phyloP scores from a whole-genome alignment of 1,139 yeast genomes.

The Wickerhamomyces sp. region DNA sequence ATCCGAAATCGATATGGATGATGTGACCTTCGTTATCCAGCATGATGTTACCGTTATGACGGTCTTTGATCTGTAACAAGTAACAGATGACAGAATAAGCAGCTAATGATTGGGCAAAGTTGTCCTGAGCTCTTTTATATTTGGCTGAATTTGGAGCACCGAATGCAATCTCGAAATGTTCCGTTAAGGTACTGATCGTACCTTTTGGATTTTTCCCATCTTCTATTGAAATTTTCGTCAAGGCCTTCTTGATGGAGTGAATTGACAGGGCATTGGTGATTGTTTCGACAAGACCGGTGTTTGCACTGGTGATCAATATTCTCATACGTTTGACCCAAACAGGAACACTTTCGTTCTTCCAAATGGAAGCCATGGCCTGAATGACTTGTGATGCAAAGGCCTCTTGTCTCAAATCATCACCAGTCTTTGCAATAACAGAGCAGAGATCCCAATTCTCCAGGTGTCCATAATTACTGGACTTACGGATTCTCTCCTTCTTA shows the following conservation, averaged over 20 bases:
- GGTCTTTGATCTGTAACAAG: conserved; percentile 83
- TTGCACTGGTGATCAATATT: conserved; percentile 83
- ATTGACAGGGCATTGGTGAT: conserved; percentile 90
- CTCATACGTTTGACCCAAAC: conserved; percentile 95
- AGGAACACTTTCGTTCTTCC: conserved; percentile 62
- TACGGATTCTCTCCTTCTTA: conserved; percentile 73
- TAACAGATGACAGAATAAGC: conserved; percentile 87
- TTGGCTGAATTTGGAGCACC: conserved; percentile 52
- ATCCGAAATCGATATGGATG: conserved; percentile 94
- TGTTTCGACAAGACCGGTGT: conserved; percentile 90
- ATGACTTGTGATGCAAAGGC: conserved; percentile 96
- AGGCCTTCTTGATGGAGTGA: conserved; percentile 88
- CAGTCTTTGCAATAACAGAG: conserved; percentile 93
- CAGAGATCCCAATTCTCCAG: conserved; percentile 89
- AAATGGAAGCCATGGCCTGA: conserved; percentile 75
- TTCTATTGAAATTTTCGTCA: conserved; percentile 67
- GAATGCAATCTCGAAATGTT: conserved; percentile 70
- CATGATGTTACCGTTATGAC: conserved; percentile 96
- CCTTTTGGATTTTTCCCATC: conserved; percentile 66
- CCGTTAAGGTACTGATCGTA: conserved; percentile 62
- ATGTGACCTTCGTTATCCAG: conserved; percentile 92
- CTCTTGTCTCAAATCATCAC: conserved; percentile 92
- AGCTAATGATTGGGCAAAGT: conserved; percentile 81
- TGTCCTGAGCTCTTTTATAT: conserved; percentile 70
- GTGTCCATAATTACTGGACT: conserved; percentile 77